Conservation (phyloP, 495 filamentous ascomycete genomes). For the Aspergillus leporis region DNA sequence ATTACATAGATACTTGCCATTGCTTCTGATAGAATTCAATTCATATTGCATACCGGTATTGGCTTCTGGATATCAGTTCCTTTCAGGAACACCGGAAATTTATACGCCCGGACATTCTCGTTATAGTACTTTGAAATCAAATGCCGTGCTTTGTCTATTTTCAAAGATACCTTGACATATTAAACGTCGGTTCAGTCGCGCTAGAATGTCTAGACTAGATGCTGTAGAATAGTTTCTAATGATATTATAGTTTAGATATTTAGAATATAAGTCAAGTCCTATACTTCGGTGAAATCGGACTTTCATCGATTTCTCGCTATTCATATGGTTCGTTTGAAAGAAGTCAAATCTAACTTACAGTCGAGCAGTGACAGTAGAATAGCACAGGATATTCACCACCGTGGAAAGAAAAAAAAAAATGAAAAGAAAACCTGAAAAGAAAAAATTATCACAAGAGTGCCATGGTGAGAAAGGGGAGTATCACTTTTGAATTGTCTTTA, state of each 20-base stretch:
- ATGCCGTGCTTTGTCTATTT: too few species aligned
- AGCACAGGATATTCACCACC: conserved; percentile 27
- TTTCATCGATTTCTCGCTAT: conserved; percentile 12
- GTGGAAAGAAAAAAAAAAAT: conserved; percentile 21
- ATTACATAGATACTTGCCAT: conserved; percentile 1
- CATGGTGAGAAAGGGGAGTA: conserved; percentile 18
- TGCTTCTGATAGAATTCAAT: background rate
- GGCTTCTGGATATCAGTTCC: too few species aligned
- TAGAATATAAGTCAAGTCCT: conserved; percentile 1
- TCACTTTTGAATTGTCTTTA: conserved; percentile 24
- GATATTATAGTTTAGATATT: too few species aligned
- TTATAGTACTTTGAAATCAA: too few species aligned
- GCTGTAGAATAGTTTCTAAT: too few species aligned
- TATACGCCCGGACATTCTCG: too few species aligned
- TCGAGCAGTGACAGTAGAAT: conserved; percentile 20
- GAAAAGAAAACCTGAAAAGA: background rate
- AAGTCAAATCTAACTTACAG: conserved; percentile 27
- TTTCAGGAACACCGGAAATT: too few species aligned
- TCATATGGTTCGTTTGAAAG: conserved; percentile 14
- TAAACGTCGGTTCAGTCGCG: too few species aligned
- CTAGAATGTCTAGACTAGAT: too few species aligned
- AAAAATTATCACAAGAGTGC: conserved; percentile 3
- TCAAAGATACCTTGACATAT: too few species aligned
- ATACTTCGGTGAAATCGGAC: background rate
- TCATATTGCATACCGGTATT: background rate